Evolutionary conservation across 108 stramenopile genomes (phyloP).

Genomic region (Epipyxis sp.): DNA sequence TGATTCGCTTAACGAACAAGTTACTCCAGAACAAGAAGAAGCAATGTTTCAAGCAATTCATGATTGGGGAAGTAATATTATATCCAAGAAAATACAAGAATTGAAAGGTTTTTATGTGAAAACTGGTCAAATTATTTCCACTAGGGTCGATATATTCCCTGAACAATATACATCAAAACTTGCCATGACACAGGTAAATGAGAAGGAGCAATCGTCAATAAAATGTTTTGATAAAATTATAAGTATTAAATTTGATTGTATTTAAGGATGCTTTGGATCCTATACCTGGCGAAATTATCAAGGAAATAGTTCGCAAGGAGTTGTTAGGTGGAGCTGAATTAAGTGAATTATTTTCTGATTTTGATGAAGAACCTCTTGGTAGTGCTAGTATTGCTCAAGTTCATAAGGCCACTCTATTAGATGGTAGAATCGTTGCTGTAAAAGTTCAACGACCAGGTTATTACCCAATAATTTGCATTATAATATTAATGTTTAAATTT

Average conservation of each 20-base stretch:
- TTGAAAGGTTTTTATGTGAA: conserved; percentile 94
- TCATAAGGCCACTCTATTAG: conserved; percentile 67
- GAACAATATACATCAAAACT: conserved; percentile 77
- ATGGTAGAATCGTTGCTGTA: conserved; percentile 75
- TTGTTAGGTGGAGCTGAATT: background rate
- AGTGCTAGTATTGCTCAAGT: conserved; percentile 79
- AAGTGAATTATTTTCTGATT: conserved; percentile 57
- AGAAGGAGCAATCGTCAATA: conserved; percentile 70
- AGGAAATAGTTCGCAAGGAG: background rate
- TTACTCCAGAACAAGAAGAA: conserved; percentile 64
- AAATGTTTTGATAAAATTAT: conserved; percentile 56
- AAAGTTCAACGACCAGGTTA: conserved; percentile 88
- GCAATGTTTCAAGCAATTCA: conserved; percentile 68
- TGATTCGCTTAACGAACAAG: conserved; percentile 51
- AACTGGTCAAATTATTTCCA: conserved; percentile 82
- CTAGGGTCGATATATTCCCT: conserved; percentile 81
- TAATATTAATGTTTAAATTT: background rate
- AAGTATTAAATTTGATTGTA: conserved; percentile 60
- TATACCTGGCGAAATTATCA: background rate
- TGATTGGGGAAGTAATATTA: conserved; percentile 65
- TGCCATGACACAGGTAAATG: conserved; percentile 75
- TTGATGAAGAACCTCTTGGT: conserved; percentile 82
- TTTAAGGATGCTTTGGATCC: conserved; percentile 57
- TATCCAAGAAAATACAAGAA: conserved; percentile 67
- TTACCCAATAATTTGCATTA: background rate